phyloP scores from a whole-genome alignment of 2,329 filamentous ascomycete species.

The Xylaria sp. region DNA sequence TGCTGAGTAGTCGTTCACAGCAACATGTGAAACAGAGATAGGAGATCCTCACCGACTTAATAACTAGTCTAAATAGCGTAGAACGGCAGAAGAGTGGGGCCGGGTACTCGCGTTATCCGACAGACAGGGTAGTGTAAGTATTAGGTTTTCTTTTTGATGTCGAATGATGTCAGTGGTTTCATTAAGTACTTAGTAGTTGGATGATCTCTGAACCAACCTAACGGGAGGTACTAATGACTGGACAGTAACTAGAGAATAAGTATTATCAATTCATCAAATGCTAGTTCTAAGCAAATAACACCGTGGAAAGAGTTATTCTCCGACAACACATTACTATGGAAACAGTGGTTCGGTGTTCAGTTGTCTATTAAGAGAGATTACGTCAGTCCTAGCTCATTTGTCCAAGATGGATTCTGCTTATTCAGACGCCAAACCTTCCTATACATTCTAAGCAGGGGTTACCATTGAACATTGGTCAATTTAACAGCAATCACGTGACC shows the following conservation, averaged over 20 bases:
- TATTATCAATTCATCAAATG: too few relatives aligned
- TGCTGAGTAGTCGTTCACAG: background rate
- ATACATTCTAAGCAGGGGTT: background rate
- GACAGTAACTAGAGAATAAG: too few relatives aligned
- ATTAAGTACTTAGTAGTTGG: too few relatives aligned
- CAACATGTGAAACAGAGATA: background rate
- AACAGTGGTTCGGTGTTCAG: too few relatives aligned
- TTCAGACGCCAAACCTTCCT: background rate
- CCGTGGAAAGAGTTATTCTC: too few relatives aligned
- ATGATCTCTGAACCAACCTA: background rate
- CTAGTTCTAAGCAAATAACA: background rate
- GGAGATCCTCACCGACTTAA: background rate
- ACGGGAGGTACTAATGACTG: too few relatives aligned
- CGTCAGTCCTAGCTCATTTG: background rate
- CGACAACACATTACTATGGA: too few relatives aligned
- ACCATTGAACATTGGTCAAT: constrained; percentile 34
- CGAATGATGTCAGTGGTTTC: background rate
- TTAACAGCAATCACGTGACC: constrained; percentile 41
- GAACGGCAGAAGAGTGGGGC: background rate
- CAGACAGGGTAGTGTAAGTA: background rate
- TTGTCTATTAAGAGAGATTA: too few relatives aligned
- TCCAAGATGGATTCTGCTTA: background rate
- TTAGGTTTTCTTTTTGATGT: background rate
- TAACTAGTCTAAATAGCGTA: background rate
- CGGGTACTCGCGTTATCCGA: background rate